phyloP scores from a whole-genome alignment of 352 stramenopile genomes.

The Pythium volutum region DNA sequence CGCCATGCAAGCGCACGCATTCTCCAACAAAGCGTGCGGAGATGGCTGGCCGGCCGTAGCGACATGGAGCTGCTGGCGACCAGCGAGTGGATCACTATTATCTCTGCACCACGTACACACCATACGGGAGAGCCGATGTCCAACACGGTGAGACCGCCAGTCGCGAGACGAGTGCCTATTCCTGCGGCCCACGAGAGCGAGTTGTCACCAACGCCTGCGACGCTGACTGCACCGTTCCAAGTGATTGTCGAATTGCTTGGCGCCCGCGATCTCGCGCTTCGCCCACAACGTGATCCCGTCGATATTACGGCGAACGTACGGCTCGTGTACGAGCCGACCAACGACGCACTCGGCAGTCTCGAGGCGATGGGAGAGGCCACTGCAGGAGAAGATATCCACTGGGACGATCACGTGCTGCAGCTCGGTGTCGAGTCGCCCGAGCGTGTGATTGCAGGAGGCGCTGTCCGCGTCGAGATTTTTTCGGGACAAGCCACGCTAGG shows the following conservation, averaged over 20 bases:
- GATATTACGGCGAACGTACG: neutral
- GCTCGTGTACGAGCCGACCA: neutral
- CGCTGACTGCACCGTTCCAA: slow-evolving; percentile 10
- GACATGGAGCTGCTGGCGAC: slow-evolving; percentile 14
- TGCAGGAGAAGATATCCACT: slow-evolving; percentile 7
- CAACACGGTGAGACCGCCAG: neutral
- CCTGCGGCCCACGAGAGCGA: neutral
- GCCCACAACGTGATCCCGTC: neutral
- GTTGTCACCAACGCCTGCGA: neutral
- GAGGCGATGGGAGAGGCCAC: neutral
- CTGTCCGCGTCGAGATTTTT: slow-evolving; percentile 7
- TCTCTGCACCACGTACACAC: neutral
- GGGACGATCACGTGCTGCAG: slow-evolving; percentile 18
- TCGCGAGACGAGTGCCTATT: neutral
- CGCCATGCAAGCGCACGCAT: slow-evolving; percentile 3
- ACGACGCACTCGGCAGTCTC: slow-evolving; percentile 6
- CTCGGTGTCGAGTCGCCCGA: slow-evolving; percentile 4
- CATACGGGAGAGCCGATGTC: neutral
- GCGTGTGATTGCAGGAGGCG: neutral
- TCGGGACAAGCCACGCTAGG: slow-evolving; percentile 21
- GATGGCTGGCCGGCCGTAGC: neutral
- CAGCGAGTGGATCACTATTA: slow-evolving; percentile 6
- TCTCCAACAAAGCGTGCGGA: slow-evolving; percentile 4
- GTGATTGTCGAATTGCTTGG: slow-evolving; percentile 22
- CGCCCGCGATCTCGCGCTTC: slow-evolving; percentile 9